Base-by-base conservation (phyloP, 1,139 yeast genomes). In the Fermentozyma sake region DNA sequence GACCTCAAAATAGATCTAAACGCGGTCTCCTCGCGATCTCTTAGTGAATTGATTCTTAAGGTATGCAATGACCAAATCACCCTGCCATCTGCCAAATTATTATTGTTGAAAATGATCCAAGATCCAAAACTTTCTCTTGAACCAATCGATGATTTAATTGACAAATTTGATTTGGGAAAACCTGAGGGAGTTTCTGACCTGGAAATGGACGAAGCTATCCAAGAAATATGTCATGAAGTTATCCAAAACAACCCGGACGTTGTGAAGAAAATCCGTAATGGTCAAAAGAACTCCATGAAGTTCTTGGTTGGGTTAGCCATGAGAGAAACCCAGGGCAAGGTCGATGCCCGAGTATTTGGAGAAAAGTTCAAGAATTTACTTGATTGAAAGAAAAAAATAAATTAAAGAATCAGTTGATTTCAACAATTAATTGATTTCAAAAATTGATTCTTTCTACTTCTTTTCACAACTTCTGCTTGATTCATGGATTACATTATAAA, bases 241-340 rank as follows among this genome's bases (percentile, higher is more conserved):
- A 50, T 86, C 1, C 44, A 41, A 0, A 54, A 56, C n/a, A 59
- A 84, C 45, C 66, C 68, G 1, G 73, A 70, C 12, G 74, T 82
- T 10, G 82, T 82, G 6, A 57, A 60, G 4, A 74, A 75, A 27
- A 69, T 82, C 12, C 51, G 56, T 18, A 50, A 61, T 0, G 87
- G 87, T 1, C 80, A 80, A 31, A 72, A 70, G 37, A 73, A 72
- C 24, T 74, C 87, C 11, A 51, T 89, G 16, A 84, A 87, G 45
- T 87, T 67, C 45, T 60, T 91, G 32, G 69, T 91, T 3, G 98
- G 97, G 0, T 75, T 75, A 47, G 95, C 87, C 10, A 86, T 93
- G 95, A 72, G 76, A 41, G 61, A 68, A 33, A 72, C 85, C 2
- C 79, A 77, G 37, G 96, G 96, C 2, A 76, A 69, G 40, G 67